Evolutionary conservation across 495 filamentous ascomycete species (phyloP).

Genomic region (Neurospora sp.): DNA sequence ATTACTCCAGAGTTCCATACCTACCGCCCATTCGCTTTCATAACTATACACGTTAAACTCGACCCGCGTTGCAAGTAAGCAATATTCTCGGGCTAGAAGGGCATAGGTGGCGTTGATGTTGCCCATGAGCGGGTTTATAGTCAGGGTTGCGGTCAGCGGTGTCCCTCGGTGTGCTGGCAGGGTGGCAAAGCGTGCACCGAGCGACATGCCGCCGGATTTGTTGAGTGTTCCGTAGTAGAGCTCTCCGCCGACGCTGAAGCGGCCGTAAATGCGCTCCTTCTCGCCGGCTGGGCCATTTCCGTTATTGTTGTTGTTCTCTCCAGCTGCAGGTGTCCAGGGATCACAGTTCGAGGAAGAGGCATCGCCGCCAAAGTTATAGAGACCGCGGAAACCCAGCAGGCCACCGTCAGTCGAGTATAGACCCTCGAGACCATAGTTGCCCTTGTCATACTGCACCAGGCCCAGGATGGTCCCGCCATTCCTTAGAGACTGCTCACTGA

Average conservation of each 20-base stretch:
- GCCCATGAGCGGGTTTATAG: slow-evolving; percentile 86
- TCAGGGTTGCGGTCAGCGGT: slow-evolving; percentile 85
- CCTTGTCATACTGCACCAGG: slow-evolving; percentile 75
- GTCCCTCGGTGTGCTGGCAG: slow-evolving; percentile 75
- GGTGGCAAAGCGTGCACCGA: slow-evolving; percentile 82
- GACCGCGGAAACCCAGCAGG: slow-evolving; percentile 72
- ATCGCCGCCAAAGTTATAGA: slow-evolving; percentile 91
- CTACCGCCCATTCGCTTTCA: slow-evolving; percentile 84
- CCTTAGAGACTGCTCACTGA: slow-evolving; percentile 62
- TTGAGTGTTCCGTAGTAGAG: slow-evolving; percentile 90
- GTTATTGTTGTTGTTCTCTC: slow-evolving; percentile 10
- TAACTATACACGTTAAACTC: slow-evolving; percentile 98
- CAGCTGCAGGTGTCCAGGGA: slow-evolving; percentile 5
- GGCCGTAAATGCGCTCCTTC: slow-evolving; percentile 47
- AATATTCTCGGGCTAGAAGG: slow-evolving; percentile 67
- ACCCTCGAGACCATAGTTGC: slow-evolving; percentile 82
- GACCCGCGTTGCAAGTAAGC: slow-evolving; percentile 79
- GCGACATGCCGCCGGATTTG: slow-evolving; percentile 68
- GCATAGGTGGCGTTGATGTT: slow-evolving; percentile 84
- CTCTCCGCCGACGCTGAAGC: slow-evolving; percentile 79
- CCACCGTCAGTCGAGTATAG: slow-evolving; percentile 88
- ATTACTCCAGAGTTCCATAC: slow-evolving; percentile 79
- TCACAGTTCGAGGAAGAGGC: slow-evolving; percentile 35
- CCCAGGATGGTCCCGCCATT: slow-evolving; percentile 70
- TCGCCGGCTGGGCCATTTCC: slow-evolving; percentile 9